These are phyloP conservation scores for Globisporangium alternatum DNA, from an alignment of 352 stramenopile species.

Conservation along the genomic window DNA sequence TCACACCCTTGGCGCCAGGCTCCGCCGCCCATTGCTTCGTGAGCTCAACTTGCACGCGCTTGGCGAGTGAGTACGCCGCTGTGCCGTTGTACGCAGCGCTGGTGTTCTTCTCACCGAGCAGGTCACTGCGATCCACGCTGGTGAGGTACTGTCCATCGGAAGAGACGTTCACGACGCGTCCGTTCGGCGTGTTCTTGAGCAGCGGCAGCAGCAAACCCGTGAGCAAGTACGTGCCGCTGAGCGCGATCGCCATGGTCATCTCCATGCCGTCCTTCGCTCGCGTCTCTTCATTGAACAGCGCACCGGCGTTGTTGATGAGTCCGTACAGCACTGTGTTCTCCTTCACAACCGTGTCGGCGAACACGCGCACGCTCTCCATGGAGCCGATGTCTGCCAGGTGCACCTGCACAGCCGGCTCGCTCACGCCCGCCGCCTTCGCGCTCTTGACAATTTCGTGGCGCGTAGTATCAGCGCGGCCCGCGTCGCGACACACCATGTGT, in stretches of 20 bases:
- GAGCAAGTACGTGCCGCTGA: constrained; percentile 44
- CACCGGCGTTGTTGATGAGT: constrained; percentile 53
- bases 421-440: constrained; percentile 27
- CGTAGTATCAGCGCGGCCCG: constrained; percentile 30
- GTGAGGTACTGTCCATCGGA: constrained; percentile 47
- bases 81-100: constrained; percentile 30
- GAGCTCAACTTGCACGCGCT: constrained; percentile 48
- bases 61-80: constrained; percentile 40
- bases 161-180: constrained; percentile 52
- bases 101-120: constrained; percentile 23
- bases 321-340: constrained; percentile 28
- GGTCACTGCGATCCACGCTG: constrained; percentile 27
- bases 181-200: constrained; percentile 33
- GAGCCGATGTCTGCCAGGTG: constrained; percentile 47
- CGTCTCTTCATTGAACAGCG: constrained; percentile 35
- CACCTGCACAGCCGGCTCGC: constrained; percentile 29
- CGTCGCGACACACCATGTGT: constrained; percentile 49
- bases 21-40: constrained; percentile 41
- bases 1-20: constrained; percentile 27
- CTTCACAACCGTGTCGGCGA: constrained; percentile 27
- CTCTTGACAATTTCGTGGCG: constrained; percentile 35
- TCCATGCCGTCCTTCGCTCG: constrained; percentile 32
- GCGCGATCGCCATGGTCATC: constrained; percentile 38
- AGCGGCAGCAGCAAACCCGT: constrained; percentile 43
- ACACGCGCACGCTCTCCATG: constrained; percentile 35